A percentile compares a stretch with the other conserved stretches of the same genome.
Conservation (phyloP, 2,329 filamentous ascomycete species). For the Calonectria honghensis region DNA sequence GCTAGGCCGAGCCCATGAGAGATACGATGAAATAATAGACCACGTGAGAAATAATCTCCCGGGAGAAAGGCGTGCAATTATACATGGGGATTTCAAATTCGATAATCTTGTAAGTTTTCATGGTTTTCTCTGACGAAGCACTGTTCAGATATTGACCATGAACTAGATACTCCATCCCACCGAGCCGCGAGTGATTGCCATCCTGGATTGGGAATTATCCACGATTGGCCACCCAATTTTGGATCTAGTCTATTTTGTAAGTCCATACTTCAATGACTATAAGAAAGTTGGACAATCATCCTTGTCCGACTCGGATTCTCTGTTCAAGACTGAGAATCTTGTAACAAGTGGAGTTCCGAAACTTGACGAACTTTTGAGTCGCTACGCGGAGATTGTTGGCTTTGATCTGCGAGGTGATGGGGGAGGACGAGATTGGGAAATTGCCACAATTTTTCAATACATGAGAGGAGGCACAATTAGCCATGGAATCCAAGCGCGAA, state of each 20-base stretch:
- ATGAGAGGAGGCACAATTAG: constrained; percentile 36
- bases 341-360: constrained; percentile 14
- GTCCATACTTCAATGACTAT: constrained; percentile 20
- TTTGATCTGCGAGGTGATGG: constrained; percentile 38
- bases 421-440: constrained; percentile 37
- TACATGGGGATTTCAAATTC: constrained; percentile 44
- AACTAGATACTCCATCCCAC: constrained; percentile 36
- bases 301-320: neutral
- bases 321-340: constrained; percentile 4
- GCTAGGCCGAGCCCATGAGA: constrained; percentile 36
- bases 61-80: constrained; percentile 23
- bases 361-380: constrained; percentile 19
- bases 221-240: constrained; percentile 40
- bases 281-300: neutral
- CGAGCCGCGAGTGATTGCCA: constrained; percentile 38
- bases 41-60: constrained; percentile 24
- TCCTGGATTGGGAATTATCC: constrained; percentile 42
- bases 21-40: constrained; percentile 30
- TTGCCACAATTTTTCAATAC: constrained; percentile 36
- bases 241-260: constrained; percentile 33
- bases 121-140: neutral
- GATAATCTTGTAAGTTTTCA: constrained; percentile 34
- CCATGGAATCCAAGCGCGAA: constrained; percentile 39
- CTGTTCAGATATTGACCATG: neutral
- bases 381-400: constrained; percentile 26